A percentile compares a stretch with the other conserved stretches of the same genome.
These are phyloP conservation scores for Tulasnella calospora DNA, from an alignment of 768 basidiomycete species.

Conservation along the genomic window DNA sequence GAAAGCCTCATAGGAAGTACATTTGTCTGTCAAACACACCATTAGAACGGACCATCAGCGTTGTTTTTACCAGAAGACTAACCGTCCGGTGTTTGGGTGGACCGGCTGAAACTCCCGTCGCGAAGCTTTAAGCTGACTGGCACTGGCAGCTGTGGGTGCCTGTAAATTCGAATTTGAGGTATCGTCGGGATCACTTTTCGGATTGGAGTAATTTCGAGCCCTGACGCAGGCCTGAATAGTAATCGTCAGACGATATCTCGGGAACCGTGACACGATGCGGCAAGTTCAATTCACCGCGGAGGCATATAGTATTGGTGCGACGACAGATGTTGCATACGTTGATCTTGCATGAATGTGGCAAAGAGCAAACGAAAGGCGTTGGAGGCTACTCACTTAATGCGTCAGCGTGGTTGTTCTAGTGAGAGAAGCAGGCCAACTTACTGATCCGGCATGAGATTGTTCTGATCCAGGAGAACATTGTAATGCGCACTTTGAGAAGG, in stretches of 20 bases:
- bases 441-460: conserved; percentile 12
- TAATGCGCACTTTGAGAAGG: not conserved
- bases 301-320: not conserved
- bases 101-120: not conserved
- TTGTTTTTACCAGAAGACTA: not conserved
- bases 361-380: conserved; percentile 6
- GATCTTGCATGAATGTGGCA: not conserved
- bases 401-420: conserved; percentile 31
- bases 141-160: too few relatives aligned
- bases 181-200: not conserved
- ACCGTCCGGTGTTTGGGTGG: not conserved
- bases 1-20: not conserved
- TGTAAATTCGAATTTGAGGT: not conserved
- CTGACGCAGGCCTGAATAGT: not conserved
- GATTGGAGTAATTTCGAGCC: not conserved
- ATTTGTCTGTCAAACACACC: not conserved
- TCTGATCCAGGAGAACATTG: conserved; percentile 8
- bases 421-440: not conserved
- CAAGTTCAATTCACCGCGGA: not conserved
- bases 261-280: conserved; percentile 32
- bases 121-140: too few relatives aligned
- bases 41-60: not conserved
- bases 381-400: conserved; percentile 47
- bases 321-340: not conserved
- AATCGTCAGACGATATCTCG: not conserved